These are phyloP conservation scores for Verticillium longisporum DNA, from an alignment of 2,329 filamentous ascomycete species.

Conservation along the genomic window DNA sequence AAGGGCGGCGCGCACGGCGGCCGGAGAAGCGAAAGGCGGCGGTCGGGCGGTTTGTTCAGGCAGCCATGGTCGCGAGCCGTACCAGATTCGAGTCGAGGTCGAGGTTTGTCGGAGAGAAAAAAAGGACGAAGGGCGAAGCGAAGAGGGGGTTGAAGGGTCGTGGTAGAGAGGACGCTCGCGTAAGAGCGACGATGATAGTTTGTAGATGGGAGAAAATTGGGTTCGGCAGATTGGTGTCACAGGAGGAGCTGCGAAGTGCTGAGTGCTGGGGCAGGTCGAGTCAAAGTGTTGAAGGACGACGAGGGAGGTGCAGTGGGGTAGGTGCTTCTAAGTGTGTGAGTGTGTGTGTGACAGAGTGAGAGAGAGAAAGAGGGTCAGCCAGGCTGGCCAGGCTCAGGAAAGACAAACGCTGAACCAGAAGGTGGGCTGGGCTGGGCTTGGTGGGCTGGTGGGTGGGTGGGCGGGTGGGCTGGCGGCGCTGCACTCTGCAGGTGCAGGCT, in stretches of 20 bases:
- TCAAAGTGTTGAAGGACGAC: constrained; percentile 3
- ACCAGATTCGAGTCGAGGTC: background rate
- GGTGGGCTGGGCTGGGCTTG: background rate
- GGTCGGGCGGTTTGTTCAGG: constrained; percentile 1
- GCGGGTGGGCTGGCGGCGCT: background rate
- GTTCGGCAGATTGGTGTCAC: background rate
- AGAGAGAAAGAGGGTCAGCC: background rate
- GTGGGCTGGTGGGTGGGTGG: background rate
- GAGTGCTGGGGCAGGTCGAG: background rate
- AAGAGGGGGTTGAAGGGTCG: too few species aligned
- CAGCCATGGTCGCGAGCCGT: constrained; percentile 2
- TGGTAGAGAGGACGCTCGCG: background rate
- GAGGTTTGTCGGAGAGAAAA: too few species aligned
- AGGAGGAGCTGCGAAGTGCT: background rate
- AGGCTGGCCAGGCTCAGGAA: background rate
- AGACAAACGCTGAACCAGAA: background rate
- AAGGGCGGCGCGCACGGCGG: constrained; percentile 11
- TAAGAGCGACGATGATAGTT: background rate
- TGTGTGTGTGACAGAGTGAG: too few species aligned
- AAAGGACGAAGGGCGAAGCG: too few species aligned
- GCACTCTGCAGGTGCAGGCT: background rate
- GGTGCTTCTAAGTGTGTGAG: background rate
- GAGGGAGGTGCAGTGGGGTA: background rate
- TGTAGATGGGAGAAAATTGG: background rate
- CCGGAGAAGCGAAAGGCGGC: constrained; percentile 1